Evolutionary conservation across 805 yeast genomes (phyloP).

Genomic region (Ogataea haglerorum): DNA sequence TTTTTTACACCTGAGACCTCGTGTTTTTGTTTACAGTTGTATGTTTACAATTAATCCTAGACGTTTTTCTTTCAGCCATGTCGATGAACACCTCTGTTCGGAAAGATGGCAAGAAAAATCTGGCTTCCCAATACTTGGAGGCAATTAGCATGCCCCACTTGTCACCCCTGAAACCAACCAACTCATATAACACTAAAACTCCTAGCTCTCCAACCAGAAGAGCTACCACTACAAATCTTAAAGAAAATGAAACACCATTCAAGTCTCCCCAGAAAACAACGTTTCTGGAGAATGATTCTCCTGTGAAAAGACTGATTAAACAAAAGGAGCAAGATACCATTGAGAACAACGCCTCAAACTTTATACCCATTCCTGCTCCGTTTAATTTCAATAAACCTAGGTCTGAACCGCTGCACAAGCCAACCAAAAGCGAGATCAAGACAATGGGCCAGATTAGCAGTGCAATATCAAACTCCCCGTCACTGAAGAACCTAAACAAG

Average conservation of each 20-base stretch:
- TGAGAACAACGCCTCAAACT: slow-evolving; percentile 25
- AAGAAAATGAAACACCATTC: slow-evolving; percentile 28
- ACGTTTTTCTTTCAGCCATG: slow-evolving; percentile 11
- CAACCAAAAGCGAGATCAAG: slow-evolving; percentile 27
- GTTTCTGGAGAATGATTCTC: slow-evolving; percentile 18
- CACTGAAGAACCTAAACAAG: slow-evolving; percentile 34
- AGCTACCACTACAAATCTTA: slow-evolving; percentile 15
- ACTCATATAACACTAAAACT: slow-evolving; percentile 5
- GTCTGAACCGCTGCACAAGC: slow-evolving; percentile 8
- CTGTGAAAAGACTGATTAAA: slow-evolving; percentile 33
- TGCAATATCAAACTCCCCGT: slow-evolving; percentile 36
- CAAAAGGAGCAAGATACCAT: slow-evolving; percentile 33
- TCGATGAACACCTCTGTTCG: slow-evolving; percentile 19
- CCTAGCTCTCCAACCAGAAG: slow-evolving; percentile 10
- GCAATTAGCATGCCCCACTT: slow-evolving; percentile 26
- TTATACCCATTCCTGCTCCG: slow-evolving; percentile 25
- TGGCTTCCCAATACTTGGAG: slow-evolving; percentile 31
- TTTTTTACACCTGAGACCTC: not conserved
- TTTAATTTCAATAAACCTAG: not conserved
- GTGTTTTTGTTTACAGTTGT: slow-evolving; percentile 9
- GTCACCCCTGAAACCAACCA: slow-evolving; percentile 23
- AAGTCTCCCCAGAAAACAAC: slow-evolving; percentile 13
- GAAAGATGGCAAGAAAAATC: slow-evolving; percentile 23
- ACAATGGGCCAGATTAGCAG: slow-evolving; percentile 33
- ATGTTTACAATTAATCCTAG: slow-evolving; percentile 8